Conservation (phyloP, 2,329 filamentous ascomycete species). For the Botrytis fabae region DNA sequence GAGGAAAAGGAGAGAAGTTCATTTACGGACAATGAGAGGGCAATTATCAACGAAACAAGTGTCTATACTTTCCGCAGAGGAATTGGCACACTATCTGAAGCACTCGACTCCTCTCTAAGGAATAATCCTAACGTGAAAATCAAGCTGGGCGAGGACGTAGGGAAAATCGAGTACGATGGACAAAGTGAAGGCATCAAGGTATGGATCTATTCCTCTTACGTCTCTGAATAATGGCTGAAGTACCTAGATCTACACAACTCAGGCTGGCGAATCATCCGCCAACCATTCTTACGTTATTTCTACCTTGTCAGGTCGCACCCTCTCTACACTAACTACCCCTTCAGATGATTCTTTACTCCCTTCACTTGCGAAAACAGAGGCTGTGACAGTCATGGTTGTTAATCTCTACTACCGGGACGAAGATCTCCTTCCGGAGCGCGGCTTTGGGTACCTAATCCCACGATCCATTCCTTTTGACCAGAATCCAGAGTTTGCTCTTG, state of each 20-base stretch:
- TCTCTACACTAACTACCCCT: conserved; percentile 28
- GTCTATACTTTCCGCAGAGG: conserved; percentile 57
- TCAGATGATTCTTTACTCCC: conserved; percentile 43
- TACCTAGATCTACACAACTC: conserved; percentile 40
- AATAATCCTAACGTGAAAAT: conserved; percentile 60
- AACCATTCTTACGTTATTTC: conserved; percentile 62
- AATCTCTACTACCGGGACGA: conserved; percentile 79
- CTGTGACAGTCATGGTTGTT: conserved; percentile 85
- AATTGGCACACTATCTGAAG: conserved; percentile 60
- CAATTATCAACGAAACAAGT: conserved; percentile 31
- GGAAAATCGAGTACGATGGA: conserved; percentile 46
- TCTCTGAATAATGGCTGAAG: conserved; percentile 6
- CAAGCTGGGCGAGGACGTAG: conserved; percentile 51
- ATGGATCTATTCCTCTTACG: conserved; percentile 30
- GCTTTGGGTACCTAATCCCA: conserved; percentile 92
- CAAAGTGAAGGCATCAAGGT: conserved; percentile 47
- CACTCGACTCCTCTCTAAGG: conserved; percentile 53
- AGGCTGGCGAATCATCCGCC: conserved; percentile 27
- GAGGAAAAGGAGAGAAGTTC: conserved; percentile 5
- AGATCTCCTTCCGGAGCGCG: conserved; percentile 61
- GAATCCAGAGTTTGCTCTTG: conserved; percentile 81
- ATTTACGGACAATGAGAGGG: conserved; percentile 6
- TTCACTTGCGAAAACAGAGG: conserved; percentile 54
- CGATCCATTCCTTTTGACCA: conserved; percentile 66
- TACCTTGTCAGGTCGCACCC: conserved; percentile 48